Evolutionary conservation across 1,139 yeast species (phyloP).

Genomic region (Suhomyces choctaworum): DNA sequence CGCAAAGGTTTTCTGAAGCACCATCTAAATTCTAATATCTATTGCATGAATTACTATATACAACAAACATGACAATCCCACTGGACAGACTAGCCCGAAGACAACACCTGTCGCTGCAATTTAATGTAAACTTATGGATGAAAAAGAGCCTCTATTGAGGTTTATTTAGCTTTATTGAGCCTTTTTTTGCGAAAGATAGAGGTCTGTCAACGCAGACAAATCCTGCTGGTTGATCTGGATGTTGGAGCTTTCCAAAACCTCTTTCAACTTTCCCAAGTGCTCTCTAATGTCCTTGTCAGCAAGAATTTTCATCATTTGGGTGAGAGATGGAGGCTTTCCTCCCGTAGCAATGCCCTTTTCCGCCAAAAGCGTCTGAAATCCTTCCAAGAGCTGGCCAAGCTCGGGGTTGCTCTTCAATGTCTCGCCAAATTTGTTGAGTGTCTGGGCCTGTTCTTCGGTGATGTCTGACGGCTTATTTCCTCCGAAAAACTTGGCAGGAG

Average conservation of each 20-base stretch:
- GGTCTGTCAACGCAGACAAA: conserved; percentile 30
- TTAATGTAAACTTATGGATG: too few species aligned
- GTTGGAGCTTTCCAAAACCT: conserved; percentile 34
- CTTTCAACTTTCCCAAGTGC: conserved; percentile 31
- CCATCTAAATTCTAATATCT: too few species aligned
- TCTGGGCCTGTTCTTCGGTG: conserved; percentile 15
- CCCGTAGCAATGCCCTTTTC: conserved; percentile 36
- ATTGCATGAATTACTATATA: too few species aligned
- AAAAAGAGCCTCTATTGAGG: too few species aligned
- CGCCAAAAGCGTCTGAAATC: conserved; percentile 34
- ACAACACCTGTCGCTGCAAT: too few species aligned
- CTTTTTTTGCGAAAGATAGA: conserved; percentile 15
- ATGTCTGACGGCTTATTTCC: conserved; percentile 5
- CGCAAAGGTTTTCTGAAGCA: too few species aligned
- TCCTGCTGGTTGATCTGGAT: conserved; percentile 37
- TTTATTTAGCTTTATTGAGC: too few species aligned
- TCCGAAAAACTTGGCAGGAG: conserved; percentile 11
- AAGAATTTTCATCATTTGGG: conserved; percentile 39
- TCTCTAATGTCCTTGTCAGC: conserved; percentile 40
- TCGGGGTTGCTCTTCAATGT: conserved; percentile 26
- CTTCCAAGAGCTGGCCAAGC: conserved; percentile 27
- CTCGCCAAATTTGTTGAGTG: conserved; percentile 17
- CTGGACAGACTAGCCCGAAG: too few species aligned
- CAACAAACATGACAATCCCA: too few species aligned
- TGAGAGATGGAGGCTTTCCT: conserved; percentile 35